These are phyloP conservation scores for Botrytis fabae DNA, from an alignment of 2,329 filamentous ascomycete species.

Conservation along the genomic window DNA sequence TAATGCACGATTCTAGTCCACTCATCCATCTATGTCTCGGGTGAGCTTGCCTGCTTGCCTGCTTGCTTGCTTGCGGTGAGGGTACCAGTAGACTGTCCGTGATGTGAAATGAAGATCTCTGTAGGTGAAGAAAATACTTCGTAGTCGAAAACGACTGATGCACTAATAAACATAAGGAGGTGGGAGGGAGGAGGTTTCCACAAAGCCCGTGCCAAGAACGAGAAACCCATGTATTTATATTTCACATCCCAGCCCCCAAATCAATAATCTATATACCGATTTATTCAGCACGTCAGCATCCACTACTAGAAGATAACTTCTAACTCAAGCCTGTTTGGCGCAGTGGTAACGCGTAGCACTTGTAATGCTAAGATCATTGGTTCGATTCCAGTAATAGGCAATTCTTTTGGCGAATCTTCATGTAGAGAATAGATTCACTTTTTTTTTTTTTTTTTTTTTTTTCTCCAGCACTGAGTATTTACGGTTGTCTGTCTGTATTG, in stretches of 20 bases:
- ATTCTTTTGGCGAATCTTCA: not conserved
- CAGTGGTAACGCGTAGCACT: slow-evolving; percentile 22
- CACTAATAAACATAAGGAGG: not conserved
- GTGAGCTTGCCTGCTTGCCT: not conserved
- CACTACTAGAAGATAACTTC: slow-evolving; percentile 14
- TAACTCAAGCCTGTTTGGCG: slow-evolving; percentile 2
- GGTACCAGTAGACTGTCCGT: not conserved
- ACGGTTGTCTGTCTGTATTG: not conserved
- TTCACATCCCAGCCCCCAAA: not conserved
- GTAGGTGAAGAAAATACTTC: not conserved
- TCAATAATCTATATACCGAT: not conserved
- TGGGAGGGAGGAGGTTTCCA: not conserved
- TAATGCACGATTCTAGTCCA: not conserved
- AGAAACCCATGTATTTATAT: too few relatives aligned
- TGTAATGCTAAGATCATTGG: slow-evolving; percentile 22
- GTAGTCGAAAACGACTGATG: not conserved
- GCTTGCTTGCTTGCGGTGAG: not conserved
- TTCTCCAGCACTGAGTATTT: too few relatives aligned
- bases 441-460: not conserved
- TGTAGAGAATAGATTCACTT: too few relatives aligned
- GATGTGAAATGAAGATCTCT: not conserved
- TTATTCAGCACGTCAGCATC: accelerated
- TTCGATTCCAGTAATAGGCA: slow-evolving; percentile 22
- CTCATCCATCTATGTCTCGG: not conserved
- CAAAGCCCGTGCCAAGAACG: too few relatives aligned